Evolutionary conservation across 2,329 filamentous ascomycete species (phyloP), one percentile per base, ranked within the genome.

Genomic region (Penicillium sp.): DNA sequence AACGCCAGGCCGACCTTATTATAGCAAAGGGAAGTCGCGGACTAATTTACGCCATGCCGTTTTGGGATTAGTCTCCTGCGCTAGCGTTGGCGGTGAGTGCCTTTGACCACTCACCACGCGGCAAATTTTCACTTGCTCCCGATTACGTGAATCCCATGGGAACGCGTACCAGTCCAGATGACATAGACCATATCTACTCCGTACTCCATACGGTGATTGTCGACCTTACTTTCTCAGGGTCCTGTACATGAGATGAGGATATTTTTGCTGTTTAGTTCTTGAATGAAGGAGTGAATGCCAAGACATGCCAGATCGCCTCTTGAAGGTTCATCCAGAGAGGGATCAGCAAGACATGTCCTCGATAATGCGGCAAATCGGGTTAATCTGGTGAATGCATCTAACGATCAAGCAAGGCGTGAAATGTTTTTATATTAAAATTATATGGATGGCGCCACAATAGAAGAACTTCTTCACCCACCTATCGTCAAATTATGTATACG

Each of bases 221-320:
- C 18, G 18, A 18, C 18, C 32, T 34, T 34, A 34, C 32, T 34
- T 10, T 10, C 29, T 31, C 29, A 10, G 29, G 10, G 6, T 7
- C 29, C 10, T 31, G 7, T 7, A 7, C 10, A 7, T 31, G 29
- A 31, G 7, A 7, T 31, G 7, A 31, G 29, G 29, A 31, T 31
- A 3, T 10, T 31, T 31, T 2, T 18, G 18, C 18, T 27, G 10
- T 21, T 32, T 27, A 47, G 10, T 16, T 24, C 11, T 36, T 27
- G 34, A 46, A 45, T 18, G 42, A 52, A 52, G 38, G 38, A 51
- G 27, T 14, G 50, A 52, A 60, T 55, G 67, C 68, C 69, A 71
- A 71, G 69, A 64, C 66, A 69, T 69, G 69, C 69, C 68, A 70
- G 67, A 69, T 71, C 61, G 64, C 66, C 66, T 67, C 53, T 56